Evolutionary conservation across 2,329 filamentous ascomycete species (phyloP).

Genomic region (Chalaropsis thielavioides): DNA sequence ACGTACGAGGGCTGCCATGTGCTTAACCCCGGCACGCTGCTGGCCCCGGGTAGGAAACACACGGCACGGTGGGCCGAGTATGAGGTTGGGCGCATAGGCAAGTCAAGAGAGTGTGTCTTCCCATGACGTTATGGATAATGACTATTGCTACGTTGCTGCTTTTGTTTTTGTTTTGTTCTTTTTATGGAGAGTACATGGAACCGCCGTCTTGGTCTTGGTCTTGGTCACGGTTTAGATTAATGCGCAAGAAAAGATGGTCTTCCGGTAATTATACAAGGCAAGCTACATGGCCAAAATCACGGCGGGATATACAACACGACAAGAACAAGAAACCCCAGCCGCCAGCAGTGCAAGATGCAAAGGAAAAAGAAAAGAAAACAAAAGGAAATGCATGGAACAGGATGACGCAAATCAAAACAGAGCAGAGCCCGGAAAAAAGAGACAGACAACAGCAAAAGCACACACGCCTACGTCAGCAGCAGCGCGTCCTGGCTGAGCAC

Average conservation of each 20-base stretch:
- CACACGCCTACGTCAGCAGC: slow-evolving; percentile 34
- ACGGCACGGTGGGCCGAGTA: slow-evolving; percentile 81
- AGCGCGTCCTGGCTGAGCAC: slow-evolving; percentile 46
- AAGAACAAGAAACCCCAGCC: not conserved
- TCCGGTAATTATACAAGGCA: not conserved
- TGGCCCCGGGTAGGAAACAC: slow-evolving; percentile 53
- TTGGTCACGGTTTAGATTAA: not conserved
- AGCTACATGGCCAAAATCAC: not conserved
- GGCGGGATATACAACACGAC: not conserved
- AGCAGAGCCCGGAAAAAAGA: not conserved
- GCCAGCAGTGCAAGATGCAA: not conserved
- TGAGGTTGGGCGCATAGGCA: slow-evolving; percentile 50
- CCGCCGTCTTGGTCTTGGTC: too few relatives aligned
- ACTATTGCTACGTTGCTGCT: not conserved
- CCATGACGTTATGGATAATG: slow-evolving; percentile 23
- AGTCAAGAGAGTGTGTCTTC: slow-evolving; percentile 47
- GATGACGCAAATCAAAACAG: not conserved
- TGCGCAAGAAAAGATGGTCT: not conserved
- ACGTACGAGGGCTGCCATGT: slow-evolving; percentile 94
- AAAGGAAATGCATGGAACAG: not conserved
- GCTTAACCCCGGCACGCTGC: slow-evolving; percentile 73
- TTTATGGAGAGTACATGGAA: too few relatives aligned
- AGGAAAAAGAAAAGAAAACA: not conserved
- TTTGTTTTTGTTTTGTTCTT: not conserved
- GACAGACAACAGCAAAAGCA: not conserved